phyloP scores from a whole-genome alignment of 2,329 filamentous ascomycete genomes.

The Nectriaceae sp. region DNA sequence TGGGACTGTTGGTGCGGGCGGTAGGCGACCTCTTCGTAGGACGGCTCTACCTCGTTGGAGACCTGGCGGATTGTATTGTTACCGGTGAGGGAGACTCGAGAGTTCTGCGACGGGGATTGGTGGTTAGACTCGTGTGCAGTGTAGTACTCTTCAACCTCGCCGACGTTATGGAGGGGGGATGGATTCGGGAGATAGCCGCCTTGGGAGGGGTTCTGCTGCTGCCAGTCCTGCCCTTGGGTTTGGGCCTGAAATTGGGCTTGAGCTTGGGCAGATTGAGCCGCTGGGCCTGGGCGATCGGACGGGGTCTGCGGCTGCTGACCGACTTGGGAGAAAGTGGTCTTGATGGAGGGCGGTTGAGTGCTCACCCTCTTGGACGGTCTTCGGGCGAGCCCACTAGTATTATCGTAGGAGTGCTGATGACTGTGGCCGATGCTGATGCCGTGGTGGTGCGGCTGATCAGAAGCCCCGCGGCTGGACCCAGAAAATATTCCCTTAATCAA shows the following conservation, averaged over 20 bases:
- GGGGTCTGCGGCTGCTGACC: slow-evolving; percentile 4
- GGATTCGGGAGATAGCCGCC: slow-evolving; percentile 41
- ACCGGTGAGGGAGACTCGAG: slow-evolving; percentile 29
- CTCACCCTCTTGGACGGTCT: slow-evolving; percentile 60
- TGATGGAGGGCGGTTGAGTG: slow-evolving; percentile 44
- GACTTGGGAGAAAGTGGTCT: slow-evolving; percentile 40
- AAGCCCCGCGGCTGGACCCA: slow-evolving; percentile 37
- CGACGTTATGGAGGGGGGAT: slow-evolving; percentile 48
- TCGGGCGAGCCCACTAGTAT: slow-evolving; percentile 50
- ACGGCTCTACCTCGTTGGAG: slow-evolving; percentile 45
- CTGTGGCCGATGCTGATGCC: slow-evolving; percentile 31
- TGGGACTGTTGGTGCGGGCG: slow-evolving; percentile 39
- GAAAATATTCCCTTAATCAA: slow-evolving; percentile 57
- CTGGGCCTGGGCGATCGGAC: slow-evolving; percentile 21
- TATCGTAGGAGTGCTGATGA: slow-evolving; percentile 45
- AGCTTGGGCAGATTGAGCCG: background rate
- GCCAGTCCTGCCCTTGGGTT: slow-evolving; percentile 17
- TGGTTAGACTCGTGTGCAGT: slow-evolving; percentile 42
- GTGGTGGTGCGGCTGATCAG: slow-evolving; percentile 30
- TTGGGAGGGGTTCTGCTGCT: slow-evolving; percentile 33
- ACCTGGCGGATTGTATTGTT: slow-evolving; percentile 51
- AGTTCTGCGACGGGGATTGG: slow-evolving; percentile 42
- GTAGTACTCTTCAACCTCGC: slow-evolving; percentile 42
- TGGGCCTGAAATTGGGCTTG: slow-evolving; percentile 15
- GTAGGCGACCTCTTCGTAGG: slow-evolving; percentile 49